Conservation (phyloP, 768 basidiomycete species). For the Lactifluus pinguis region DNA sequence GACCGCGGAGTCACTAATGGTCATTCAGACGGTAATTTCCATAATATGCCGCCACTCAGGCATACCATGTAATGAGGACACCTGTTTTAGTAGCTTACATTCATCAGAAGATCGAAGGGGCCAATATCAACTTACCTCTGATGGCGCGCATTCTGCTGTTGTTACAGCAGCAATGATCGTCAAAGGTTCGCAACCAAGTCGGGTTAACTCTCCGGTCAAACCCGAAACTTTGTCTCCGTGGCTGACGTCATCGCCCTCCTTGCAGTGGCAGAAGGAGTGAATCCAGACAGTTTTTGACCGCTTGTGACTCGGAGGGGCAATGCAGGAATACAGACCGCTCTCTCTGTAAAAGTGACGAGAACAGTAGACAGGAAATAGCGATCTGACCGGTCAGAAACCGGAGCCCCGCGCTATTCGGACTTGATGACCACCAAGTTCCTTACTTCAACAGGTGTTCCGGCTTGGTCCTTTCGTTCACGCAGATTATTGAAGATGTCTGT, state of each 20-base stretch:
- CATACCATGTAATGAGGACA: slow-evolving; percentile 59
- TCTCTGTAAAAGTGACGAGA: neutral
- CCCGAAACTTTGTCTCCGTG: neutral
- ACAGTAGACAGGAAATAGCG: neutral
- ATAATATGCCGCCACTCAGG: neutral
- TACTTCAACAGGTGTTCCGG: neutral
- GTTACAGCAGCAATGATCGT: too few species aligned
- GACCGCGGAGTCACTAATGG: slow-evolving; percentile 70
- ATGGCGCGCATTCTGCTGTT: slow-evolving; percentile 9
- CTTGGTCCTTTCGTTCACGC: neutral
- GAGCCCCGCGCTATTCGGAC: slow-evolving; percentile 6
- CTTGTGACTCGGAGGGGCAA: too few species aligned
- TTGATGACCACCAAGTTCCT: neutral
- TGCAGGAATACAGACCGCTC: neutral
- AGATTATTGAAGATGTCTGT: neutral
- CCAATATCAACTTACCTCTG: neutral
- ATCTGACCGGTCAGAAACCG: too few species aligned
- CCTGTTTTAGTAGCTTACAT: slow-evolving; percentile 32
- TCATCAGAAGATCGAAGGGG: neutral
- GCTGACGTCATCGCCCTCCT: neutral
- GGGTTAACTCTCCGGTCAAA: too few species aligned
- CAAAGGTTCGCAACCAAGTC: too few species aligned
- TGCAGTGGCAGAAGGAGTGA: neutral
- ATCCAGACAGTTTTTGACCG: neutral
- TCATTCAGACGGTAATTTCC: neutral